A percentile compares a stretch with the other conserved stretches of the same genome.
These are phyloP conservation scores for Boletus rex-veris DNA, from an alignment of 768 basidiomycete species.

Conservation along the genomic window DNA sequence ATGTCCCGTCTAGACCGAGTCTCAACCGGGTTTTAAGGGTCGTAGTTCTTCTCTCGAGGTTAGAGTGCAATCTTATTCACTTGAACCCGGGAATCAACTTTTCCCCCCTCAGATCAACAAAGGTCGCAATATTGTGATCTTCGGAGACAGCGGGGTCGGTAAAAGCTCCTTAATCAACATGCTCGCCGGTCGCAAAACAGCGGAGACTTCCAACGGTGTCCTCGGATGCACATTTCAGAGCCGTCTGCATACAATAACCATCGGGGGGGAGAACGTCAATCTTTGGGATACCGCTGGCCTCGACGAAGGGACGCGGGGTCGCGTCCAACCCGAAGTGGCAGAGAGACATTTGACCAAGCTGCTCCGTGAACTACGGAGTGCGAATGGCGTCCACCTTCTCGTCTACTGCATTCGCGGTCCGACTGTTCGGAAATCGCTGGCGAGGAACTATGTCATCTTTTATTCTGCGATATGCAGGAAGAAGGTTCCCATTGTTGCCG, in stretches of 20 bases:
- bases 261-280: slow-evolving; percentile 15
- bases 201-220: slow-evolving; percentile 30
- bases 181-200: slow-evolving; percentile 30
- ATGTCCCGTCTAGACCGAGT: neutral
- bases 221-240: slow-evolving; percentile 37
- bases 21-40: neutral
- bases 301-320: slow-evolving; percentile 26
- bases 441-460: slow-evolving; percentile 32
- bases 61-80: neutral
- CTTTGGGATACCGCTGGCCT: slow-evolving; percentile 36
- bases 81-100: neutral
- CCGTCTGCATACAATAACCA: slow-evolving; percentile 17
- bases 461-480: slow-evolving; percentile 30
- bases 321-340: slow-evolving; percentile 24
- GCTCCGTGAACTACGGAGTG: slow-evolving; percentile 27
- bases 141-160: slow-evolving; percentile 41
- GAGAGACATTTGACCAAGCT: slow-evolving; percentile 27
- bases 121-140: slow-evolving; percentile 37
- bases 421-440: slow-evolving; percentile 22
- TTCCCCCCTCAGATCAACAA: slow-evolving; percentile 1
- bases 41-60: slow-evolving; percentile 5
- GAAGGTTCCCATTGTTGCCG: slow-evolving; percentile 29
- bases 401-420: slow-evolving; percentile 34
- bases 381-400: slow-evolving; percentile 30
- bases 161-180: slow-evolving; percentile 47